A percentile compares a stretch with the other conserved stretches of the same genome.
Conservation (phyloP, 2,329 filamentous ascomycete species). For the Hypoxylon sp. region DNA sequence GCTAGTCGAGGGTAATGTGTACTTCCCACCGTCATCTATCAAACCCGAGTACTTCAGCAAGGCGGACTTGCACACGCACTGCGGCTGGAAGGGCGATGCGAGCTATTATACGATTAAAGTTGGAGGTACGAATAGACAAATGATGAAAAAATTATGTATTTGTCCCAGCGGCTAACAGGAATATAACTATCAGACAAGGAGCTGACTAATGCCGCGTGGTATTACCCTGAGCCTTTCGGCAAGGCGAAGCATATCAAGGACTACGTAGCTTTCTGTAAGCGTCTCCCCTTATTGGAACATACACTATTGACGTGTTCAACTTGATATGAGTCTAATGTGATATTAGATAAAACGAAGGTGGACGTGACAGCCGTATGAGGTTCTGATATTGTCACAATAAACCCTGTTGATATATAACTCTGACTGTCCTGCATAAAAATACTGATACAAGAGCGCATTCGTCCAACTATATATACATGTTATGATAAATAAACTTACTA, state of each 20-base stretch:
- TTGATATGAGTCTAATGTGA: conserved; percentile 16
- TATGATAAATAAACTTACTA: background rate
- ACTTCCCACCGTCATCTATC: conserved; percentile 65
- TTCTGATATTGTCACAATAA: background rate
- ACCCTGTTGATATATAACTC: background rate
- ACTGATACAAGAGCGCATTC: background rate
- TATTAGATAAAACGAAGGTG: conserved; percentile 45
- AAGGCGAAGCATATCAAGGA: conserved; percentile 67
- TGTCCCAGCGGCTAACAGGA: background rate
- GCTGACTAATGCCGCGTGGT: conserved; percentile 71
- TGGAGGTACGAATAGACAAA: conserved; percentile 56
- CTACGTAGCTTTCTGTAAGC: conserved; percentile 72
- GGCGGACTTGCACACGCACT: conserved; percentile 65
- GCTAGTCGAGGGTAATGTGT: conserved; percentile 72
- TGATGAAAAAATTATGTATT: background rate
- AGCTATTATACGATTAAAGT: conserved; percentile 69
- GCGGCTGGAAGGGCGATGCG: conserved; percentile 71
- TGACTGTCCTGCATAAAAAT: background rate
- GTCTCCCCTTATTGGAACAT: background rate
- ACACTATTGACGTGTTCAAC: background rate
- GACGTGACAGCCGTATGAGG: conserved; percentile 33
- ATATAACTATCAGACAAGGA: conserved; percentile 57
- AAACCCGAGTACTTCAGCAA: conserved; percentile 62
- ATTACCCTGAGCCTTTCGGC: conserved; percentile 66
- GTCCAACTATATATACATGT: background rate